Conservation (phyloP, 306 rosid genomes). For the Hippophae gyantsensis region DNA sequence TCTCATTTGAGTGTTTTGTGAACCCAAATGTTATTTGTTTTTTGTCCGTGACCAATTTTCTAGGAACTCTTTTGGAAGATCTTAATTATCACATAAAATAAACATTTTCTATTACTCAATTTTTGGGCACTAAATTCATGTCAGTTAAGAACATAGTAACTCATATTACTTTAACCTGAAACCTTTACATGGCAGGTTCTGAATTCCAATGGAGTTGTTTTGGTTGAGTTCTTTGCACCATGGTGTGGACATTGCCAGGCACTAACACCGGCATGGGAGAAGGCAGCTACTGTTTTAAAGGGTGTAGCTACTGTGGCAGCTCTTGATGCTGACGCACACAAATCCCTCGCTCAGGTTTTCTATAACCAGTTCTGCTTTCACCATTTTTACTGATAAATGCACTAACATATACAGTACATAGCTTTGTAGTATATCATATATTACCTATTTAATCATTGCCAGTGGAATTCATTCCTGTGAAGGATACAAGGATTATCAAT, state of each 20-base stretch:
- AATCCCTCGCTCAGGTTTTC: conserved; percentile 80
- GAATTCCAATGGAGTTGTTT: conserved; percentile 83
- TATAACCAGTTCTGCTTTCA: conserved; percentile 1
- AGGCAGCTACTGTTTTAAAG: conserved; percentile 76
- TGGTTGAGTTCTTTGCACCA: conserved; percentile 95
- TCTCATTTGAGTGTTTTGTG: too few relatives aligned
- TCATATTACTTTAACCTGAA: conserved; percentile 2
- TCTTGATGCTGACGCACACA: conserved; percentile 89
- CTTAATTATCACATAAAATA: background rate
- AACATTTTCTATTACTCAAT: background rate
- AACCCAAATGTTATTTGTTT: too few relatives aligned
- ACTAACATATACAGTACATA: background rate
- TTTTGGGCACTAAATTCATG: background rate
- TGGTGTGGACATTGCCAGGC: conserved; percentile 99
- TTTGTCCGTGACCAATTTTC: too few relatives aligned
- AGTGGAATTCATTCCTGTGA: background rate
- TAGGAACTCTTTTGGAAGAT: too few relatives aligned
- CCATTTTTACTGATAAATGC: background rate
- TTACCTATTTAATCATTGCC: background rate
- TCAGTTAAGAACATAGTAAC: background rate
- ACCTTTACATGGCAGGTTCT: conserved; percentile 54
- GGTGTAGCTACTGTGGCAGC: conserved; percentile 94
- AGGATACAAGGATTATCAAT: too few relatives aligned
- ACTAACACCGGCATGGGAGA: conserved; percentile 91
- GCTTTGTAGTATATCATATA: background rate